Evolutionary conservation across 176 grass and related monocot species (phyloP), one percentile per base, ranked within the genome.

Genomic region (Zizania latifolia): DNA sequence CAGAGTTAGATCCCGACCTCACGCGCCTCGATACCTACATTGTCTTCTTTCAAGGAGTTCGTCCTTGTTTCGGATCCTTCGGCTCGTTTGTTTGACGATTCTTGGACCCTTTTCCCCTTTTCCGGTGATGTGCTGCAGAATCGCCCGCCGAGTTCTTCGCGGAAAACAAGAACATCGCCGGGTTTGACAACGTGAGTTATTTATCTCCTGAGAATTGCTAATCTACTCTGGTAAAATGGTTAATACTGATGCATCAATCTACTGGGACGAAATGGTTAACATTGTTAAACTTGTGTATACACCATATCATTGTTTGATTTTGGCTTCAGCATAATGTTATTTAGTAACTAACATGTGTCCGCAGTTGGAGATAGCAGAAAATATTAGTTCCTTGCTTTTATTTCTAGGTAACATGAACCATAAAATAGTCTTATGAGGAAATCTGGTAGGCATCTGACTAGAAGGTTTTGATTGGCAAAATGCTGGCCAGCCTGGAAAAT

Each of bases 161-260:
- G 0, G 90, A 97, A 70, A 97, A 97, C 78, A 97, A 97, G 71
- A 97, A 97, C 78, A 97, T 97, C 36, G 90, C 94, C 2, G 94
- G 94, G 5, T 97, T 97, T 65, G 94, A 97, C 50, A 97, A 97
- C 79, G 94, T 97, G 78, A 89, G 88, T 46, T 88, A 3, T 53
- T 79, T 74, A 26, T 35, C 37, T 34, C 22, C 54, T 60, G 7
- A 16, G 2, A 2, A 57, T 71, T 40, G 23, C 22, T 22, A 19
- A 28, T 75, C 0, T 29, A 71, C 15, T 57, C 19, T 15, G 21
- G 34, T 10, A 1, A 37, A 62, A 15, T 56, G 11, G 15, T 76
- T 62, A 7, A 23, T 15, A 27, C 0, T 13, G 1, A 4, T 10
- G 27, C 28, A 45, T 45, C 17, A 45, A 15, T 45, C 43, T 19